Evolutionary conservation across 2,329 filamentous ascomycete species (phyloP), one percentile per base, ranked within the genome.

Genomic region (Neopestalotiopsis sp.): DNA sequence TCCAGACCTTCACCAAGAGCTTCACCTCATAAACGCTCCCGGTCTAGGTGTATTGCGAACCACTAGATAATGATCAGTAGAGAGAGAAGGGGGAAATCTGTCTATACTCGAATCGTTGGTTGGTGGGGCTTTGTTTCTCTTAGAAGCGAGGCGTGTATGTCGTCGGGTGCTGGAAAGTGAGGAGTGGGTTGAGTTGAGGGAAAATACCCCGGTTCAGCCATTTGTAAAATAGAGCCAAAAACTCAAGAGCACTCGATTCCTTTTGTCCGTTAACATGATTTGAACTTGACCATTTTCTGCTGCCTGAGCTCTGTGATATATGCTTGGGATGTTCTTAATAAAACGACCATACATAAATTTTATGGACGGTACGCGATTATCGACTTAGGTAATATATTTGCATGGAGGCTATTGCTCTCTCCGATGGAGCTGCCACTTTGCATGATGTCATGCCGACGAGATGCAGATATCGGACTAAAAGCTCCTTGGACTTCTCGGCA

Each of bases 1-100:
- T 94, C 78, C 73, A 78, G 77, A 88, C 80, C 84, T 98, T 98
- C 91, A 97, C 94, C 88, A 97, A 97, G 93, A 94, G 91, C 90
- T 98, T 98, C 90, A 78, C 85, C 72, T 82, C 82, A 80, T 89
- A 89, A 88, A 79, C 76, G 72, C 72, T 14, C 58, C 28, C 13
- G 24, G 17, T 61, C 17, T 61, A 61, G 58, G 58, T 61, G 24
- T 28, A 30, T 30, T 17, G 24, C 30, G 17, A 63, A 63, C 61
- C 61, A 80, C 75, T 78, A 67, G 73, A 77, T 76, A 72, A 78
- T 74, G 76, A 76, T 74, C 75, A 74, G 75, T 72, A 70, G 65
- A 61, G 71, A 72, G 58, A 72, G 72, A 69, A 74, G 73, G 76
- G 79, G 80, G 81, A 79, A 77, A 75, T 69, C 80, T 85, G 82